phyloP scores from a whole-genome alignment of 2,329 filamentous ascomycete genomes.

The Hymenoscyphus linearis region DNA sequence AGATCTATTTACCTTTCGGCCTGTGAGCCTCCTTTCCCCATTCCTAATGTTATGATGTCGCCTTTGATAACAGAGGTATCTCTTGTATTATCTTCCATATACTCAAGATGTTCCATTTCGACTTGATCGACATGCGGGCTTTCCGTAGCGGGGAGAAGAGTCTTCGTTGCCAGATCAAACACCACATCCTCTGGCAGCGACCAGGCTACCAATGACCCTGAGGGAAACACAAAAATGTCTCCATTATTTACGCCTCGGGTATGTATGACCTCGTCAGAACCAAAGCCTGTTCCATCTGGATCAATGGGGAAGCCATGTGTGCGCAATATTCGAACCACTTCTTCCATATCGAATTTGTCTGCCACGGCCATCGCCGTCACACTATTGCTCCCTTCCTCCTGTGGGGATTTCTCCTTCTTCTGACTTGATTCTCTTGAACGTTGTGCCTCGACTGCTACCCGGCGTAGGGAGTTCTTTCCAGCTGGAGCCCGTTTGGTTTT shows the following conservation, averaged over 20 bases:
- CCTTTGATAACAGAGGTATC: slow-evolving; percentile 76
- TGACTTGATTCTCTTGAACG: slow-evolving; percentile 41
- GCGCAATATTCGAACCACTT: slow-evolving; percentile 51
- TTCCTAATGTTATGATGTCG: slow-evolving; percentile 85
- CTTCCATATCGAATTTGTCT: slow-evolving; percentile 59
- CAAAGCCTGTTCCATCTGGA: slow-evolving; percentile 56
- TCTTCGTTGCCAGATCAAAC: slow-evolving; percentile 61
- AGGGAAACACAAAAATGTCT: slow-evolving; percentile 94
- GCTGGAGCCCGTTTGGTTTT: slow-evolving; percentile 45
- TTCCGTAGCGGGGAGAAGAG: slow-evolving; percentile 70
- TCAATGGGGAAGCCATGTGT: slow-evolving; percentile 57
- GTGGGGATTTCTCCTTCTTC: slow-evolving; percentile 15
- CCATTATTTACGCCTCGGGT: slow-evolving; percentile 59
- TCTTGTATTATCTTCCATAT: slow-evolving; percentile 65
- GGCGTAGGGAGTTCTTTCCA: slow-evolving; percentile 70
- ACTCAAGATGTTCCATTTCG: slow-evolving; percentile 89
- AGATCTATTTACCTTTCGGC: slow-evolving; percentile 34
- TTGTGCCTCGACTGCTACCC: slow-evolving; percentile 84
- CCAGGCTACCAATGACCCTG: slow-evolving; percentile 91
- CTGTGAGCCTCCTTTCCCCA: slow-evolving; percentile 48
- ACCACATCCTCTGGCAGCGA: slow-evolving; percentile 73
- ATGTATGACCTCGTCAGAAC: slow-evolving; percentile 57
- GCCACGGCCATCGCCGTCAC: slow-evolving; percentile 58
- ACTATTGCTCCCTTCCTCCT: slow-evolving; percentile 34
- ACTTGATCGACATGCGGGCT: slow-evolving; percentile 65